A percentile compares a stretch with the other conserved stretches of the same genome.
phyloP scores from a whole-genome alignment of 192 early-diverging fungal genomes.

The Funneliformis mosseae region DNA sequence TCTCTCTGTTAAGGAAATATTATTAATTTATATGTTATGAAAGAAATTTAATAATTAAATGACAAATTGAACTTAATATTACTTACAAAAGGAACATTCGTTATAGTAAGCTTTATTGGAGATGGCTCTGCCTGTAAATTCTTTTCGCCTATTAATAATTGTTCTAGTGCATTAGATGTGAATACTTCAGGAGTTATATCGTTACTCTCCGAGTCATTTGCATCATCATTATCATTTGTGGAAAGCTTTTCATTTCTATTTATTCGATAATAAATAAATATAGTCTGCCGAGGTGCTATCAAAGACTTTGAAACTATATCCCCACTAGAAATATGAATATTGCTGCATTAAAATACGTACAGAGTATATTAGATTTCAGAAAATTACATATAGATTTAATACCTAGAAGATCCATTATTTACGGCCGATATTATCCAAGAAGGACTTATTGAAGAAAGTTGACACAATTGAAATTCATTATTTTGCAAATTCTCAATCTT shows the following conservation, averaged over 20 bases:
- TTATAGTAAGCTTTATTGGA: constrained; percentile 48
- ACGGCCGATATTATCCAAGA: constrained; percentile 67
- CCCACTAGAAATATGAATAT: background rate
- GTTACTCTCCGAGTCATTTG: background rate
- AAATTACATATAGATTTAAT: background rate
- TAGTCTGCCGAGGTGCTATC: constrained; percentile 58
- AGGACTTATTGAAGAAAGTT: constrained; percentile 73
- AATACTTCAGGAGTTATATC: constrained; percentile 53
- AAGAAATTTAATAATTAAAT: background rate
- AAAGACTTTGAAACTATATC: constrained; percentile 45
- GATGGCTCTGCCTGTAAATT: constrained; percentile 44
- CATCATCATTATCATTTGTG: background rate
- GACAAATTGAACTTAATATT: constrained; percentile 33
- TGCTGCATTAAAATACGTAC: background rate
- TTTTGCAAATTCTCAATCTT: constrained; percentile 77
- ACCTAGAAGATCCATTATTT: constrained; percentile 46
- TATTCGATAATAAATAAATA: constrained; percentile 59
- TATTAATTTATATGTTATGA: background rate
- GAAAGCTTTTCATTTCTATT: constrained; percentile 23
- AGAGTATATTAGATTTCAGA: background rate
- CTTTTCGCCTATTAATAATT: constrained; percentile 48
- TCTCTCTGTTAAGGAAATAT: constrained; percentile 45
- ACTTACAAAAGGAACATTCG: constrained; percentile 55
- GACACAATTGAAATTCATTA: constrained; percentile 61
- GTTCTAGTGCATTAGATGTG: constrained; percentile 49